A percentile compares a stretch with the other conserved stretches of the same genome.
Conservation (phyloP, 768 basidiomycete genomes). For the Macrolepiota albuminosa region DNA sequence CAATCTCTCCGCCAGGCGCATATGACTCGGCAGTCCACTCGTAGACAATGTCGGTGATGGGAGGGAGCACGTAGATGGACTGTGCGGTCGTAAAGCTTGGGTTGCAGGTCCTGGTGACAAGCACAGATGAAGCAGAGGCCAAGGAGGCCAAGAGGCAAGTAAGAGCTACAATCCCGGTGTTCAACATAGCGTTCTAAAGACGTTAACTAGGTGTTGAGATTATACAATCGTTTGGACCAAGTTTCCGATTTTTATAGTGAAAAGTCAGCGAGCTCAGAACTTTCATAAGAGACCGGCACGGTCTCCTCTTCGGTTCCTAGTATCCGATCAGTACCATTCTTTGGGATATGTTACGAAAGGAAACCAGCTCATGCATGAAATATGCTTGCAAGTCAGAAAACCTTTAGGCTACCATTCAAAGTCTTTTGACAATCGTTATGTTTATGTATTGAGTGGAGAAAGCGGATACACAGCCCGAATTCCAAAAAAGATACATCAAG, state of each 20-base stretch:
- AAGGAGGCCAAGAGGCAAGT: constrained; percentile 11
- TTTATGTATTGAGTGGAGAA: too few species aligned
- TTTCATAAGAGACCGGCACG: background rate
- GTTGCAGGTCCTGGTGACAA: background rate
- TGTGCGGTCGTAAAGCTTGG: constrained; percentile 7
- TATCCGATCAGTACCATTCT: background rate
- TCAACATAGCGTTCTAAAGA: constrained; percentile 2
- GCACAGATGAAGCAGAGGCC: constrained; percentile 13
- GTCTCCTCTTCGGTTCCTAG: background rate
- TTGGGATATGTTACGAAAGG: background rate
- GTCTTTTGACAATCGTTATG: background rate
- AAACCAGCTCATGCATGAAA: background rate
- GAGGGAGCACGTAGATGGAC: constrained; percentile 12
- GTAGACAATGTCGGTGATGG: constrained; percentile 5
- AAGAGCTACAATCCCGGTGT: background rate
- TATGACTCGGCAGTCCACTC: constrained; percentile 11
- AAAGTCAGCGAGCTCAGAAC: background rate
- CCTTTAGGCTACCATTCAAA: background rate
- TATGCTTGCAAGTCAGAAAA: too few species aligned
- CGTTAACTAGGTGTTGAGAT: background rate
- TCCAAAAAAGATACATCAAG: too few species aligned
- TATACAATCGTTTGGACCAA: background rate
- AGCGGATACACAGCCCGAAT: too few species aligned
- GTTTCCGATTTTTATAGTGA: background rate
- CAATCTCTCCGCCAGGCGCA: constrained; percentile 6